Evolutionary conservation across 306 rosid species (phyloP).

Genomic region (Malus fusca): DNA sequence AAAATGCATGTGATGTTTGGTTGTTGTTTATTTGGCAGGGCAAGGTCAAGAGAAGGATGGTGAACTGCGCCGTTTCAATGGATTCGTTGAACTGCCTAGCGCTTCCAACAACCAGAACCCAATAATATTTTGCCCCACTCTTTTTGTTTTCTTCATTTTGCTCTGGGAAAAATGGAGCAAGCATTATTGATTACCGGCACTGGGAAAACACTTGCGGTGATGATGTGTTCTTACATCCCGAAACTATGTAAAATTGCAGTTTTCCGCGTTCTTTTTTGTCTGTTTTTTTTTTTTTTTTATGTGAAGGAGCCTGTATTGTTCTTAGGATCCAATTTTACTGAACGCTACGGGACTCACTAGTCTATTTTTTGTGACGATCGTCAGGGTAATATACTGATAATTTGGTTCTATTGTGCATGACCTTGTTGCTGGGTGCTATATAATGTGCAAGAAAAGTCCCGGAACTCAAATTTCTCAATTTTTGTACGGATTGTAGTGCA

Average conservation of each 20-base stretch:
- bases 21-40: constrained; percentile 27
- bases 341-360: constrained; percentile 25
- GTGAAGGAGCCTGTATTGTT: constrained; percentile 34
- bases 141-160: constrained; percentile 23
- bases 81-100: constrained; percentile 19
- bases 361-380: constrained; percentile 17
- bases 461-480: neutral
- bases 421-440: neutral
- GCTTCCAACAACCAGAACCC: constrained; percentile 30
- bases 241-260: constrained; percentile 33
- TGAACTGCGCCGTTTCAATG: constrained; percentile 21
- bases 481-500: too few relatives aligned
- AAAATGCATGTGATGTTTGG: neutral
- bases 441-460: neutral
- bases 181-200: constrained; percentile 30
- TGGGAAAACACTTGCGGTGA: constrained; percentile 13
- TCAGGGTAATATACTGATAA: constrained; percentile 25
- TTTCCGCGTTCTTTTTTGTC: neutral
- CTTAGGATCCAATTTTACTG: constrained; percentile 28
- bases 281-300: neutral
- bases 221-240: constrained; percentile 23
- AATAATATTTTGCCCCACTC: constrained; percentile 39
- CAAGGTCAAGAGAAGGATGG: constrained; percentile 50
- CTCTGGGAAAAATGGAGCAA: constrained; percentile 34
- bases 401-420: constrained; percentile 15